A percentile compares a stretch with the other conserved stretches of the same genome.
phyloP scores from a whole-genome alignment of 75 land plant species.

The Ceratopteris richardii region DNA sequence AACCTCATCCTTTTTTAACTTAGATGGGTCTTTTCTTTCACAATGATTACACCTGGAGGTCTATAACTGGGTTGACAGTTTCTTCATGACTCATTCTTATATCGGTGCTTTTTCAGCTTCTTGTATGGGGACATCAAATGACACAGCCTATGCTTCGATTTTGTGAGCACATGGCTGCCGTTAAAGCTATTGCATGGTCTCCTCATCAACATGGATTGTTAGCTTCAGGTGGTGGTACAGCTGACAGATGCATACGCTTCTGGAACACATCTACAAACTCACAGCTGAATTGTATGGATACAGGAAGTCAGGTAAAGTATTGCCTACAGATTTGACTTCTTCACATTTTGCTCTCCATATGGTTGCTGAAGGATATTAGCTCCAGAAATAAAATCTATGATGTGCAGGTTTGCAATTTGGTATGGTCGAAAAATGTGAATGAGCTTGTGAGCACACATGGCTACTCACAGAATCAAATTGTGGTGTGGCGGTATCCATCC shows the following conservation, averaged over 20 bases:
- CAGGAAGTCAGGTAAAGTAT: conserved; percentile 83
- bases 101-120: conserved; percentile 38
- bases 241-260: conserved; percentile 91
- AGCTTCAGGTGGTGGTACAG: conserved; percentile 99
- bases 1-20: no score
- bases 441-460: conserved; percentile 99
- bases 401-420: conserved; percentile 75
- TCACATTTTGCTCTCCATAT: background rate
- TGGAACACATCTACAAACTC: conserved; percentile 87
- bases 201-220: conserved; percentile 90
- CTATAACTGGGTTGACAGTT: no score
- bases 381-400: no score
- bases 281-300: conserved; percentile 70
- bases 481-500: conserved; percentile 97
- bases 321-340: background rate
- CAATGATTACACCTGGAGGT: no score
- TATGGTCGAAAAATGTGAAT: conserved; percentile 95
- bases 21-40: no score
- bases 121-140: conserved; percentile 90
- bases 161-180: conserved; percentile 94
- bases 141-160: conserved; percentile 71
- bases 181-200: conserved; percentile 99
- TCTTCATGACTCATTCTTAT: no score
- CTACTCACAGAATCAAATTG: conserved; percentile 96
- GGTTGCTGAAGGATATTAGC: background rate